phyloP scores from a whole-genome alignment of 164 flowering plant species.

The Echeveria elegans region DNA sequence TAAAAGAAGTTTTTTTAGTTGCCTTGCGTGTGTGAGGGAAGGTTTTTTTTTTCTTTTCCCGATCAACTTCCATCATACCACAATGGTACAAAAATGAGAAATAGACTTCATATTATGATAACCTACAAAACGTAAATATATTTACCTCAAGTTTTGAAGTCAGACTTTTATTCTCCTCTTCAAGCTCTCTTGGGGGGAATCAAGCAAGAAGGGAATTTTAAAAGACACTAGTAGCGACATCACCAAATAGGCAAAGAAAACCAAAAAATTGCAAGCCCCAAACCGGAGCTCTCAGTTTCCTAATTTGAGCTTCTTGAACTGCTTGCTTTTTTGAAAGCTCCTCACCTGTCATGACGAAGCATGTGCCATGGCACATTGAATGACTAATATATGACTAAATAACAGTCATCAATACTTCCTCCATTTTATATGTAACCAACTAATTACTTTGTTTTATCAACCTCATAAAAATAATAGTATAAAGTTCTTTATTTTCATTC shows the following conservation, averaged over 20 bases:
- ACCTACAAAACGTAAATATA: not conserved
- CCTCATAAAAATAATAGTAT: not conserved
- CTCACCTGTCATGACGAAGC: constrained; percentile 49
- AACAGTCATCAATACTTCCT: not conserved
- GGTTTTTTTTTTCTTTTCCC: not conserved
- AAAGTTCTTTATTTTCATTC: not conserved
- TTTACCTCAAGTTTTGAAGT: constrained; percentile 85
- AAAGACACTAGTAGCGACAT: not conserved
- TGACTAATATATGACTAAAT: not conserved
- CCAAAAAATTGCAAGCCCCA: constrained; percentile 4
- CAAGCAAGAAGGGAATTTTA: constrained; percentile 37
- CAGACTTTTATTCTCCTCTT: constrained; percentile 95
- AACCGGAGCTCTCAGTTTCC: constrained; percentile 98
- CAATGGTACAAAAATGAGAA: not conserved
- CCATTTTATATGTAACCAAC: too few relatives aligned
- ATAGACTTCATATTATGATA: not conserved
- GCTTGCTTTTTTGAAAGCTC: constrained; percentile 99
- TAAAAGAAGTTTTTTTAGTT: not conserved
- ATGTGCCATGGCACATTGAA: not conserved
- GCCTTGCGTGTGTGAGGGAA: not conserved
- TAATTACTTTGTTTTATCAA: too few relatives aligned
- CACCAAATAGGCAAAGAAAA: constrained; percentile 7
- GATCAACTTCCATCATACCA: not conserved
- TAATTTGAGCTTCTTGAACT: constrained; percentile 82
- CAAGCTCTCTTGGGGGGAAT: constrained; percentile 91